phyloP scores from a whole-genome alignment of 1,139 yeast genomes.

The Yamadazyma conglobata region DNA sequence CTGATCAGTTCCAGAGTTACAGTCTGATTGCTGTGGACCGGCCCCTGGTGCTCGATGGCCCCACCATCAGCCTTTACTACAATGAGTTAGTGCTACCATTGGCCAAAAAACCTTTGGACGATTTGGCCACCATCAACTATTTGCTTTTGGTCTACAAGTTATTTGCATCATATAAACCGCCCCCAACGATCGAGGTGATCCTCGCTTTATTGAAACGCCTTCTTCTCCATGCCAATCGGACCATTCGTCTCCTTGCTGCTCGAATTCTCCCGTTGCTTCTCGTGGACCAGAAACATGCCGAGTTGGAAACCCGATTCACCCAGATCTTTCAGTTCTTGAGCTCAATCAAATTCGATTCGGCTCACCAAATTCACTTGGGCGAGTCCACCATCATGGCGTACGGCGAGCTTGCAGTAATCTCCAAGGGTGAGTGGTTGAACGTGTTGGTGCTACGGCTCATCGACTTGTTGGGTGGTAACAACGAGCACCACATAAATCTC shows the following conservation, averaged over 20 bases:
- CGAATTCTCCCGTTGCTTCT: constrained; percentile 46
- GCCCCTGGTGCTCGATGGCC: constrained; percentile 20
- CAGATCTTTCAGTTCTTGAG: constrained; percentile 31
- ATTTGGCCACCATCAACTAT: constrained; percentile 22
- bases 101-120: constrained; percentile 2
- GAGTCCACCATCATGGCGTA: constrained; percentile 63
- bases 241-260: constrained; percentile 48
- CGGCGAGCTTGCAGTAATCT: constrained; percentile 56
- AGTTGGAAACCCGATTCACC: constrained; percentile 33
- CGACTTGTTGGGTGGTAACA: constrained; percentile 55
- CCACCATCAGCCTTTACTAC: constrained; percentile 22
- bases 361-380: constrained; percentile 38
- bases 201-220: constrained; percentile 22
- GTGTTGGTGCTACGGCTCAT: constrained; percentile 57
- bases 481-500: constrained; percentile 60
- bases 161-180: constrained; percentile 48
- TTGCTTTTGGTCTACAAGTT: constrained; percentile 45
- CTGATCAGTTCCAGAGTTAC: constrained; percentile 20
- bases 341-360: constrained; percentile 30
- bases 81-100: constrained; percentile 19
- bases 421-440: constrained; percentile 62
- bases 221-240: constrained; percentile 38
- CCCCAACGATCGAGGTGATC: constrained; percentile 20
- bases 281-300: constrained; percentile 29
- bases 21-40: constrained; percentile 20